phyloP scores from a whole-genome alignment of 2,329 filamentous ascomycete genomes.

The Aureobasidium melanogenum region DNA sequence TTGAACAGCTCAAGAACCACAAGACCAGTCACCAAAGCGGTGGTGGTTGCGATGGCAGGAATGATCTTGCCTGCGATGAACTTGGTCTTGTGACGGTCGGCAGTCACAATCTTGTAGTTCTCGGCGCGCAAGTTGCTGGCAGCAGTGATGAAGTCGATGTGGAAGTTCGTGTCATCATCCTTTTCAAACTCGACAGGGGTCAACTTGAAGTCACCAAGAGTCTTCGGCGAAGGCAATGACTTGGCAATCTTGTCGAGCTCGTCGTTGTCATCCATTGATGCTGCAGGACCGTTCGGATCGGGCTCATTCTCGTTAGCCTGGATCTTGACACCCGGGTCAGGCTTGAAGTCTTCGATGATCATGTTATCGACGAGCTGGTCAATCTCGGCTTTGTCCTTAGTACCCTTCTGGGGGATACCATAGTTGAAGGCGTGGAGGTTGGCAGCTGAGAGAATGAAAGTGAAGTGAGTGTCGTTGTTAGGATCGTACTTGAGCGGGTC shows the following conservation, averaged over 20 bases:
- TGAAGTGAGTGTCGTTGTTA: conserved; percentile 75
- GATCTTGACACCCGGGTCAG: conserved; percentile 86
- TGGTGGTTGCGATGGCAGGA: conserved; percentile 94
- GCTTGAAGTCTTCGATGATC: conserved; percentile 91
- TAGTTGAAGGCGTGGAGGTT: conserved; percentile 98
- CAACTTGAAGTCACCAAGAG: conserved; percentile 79
- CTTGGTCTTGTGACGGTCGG: conserved; percentile 96
- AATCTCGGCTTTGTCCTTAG: conserved; percentile 60
- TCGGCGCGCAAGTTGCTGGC: conserved; percentile 93
- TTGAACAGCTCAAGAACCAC: conserved; percentile 93
- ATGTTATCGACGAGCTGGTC: conserved; percentile 76
- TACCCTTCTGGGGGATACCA: conserved; percentile 76
- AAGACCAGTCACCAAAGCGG: conserved; percentile 86
- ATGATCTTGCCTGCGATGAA: conserved; percentile 99
- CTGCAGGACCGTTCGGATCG: conserved; percentile 66
- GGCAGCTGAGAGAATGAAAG: conserved; percentile 78
- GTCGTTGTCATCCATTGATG: conserved; percentile 56
- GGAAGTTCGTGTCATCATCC: conserved; percentile 94
- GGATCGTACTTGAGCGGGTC: conserved; percentile 83
- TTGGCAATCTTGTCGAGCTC: conserved; percentile 65
- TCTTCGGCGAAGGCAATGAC: conserved; percentile 68
- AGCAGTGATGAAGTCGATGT: conserved; percentile 98
- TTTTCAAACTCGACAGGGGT: conserved; percentile 95
- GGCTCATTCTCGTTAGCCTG: conserved; percentile 93
- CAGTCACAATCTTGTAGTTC: conserved; percentile 93